Conservation (phyloP, 2,329 filamentous ascomycete species). For the Neonectria punicea region DNA sequence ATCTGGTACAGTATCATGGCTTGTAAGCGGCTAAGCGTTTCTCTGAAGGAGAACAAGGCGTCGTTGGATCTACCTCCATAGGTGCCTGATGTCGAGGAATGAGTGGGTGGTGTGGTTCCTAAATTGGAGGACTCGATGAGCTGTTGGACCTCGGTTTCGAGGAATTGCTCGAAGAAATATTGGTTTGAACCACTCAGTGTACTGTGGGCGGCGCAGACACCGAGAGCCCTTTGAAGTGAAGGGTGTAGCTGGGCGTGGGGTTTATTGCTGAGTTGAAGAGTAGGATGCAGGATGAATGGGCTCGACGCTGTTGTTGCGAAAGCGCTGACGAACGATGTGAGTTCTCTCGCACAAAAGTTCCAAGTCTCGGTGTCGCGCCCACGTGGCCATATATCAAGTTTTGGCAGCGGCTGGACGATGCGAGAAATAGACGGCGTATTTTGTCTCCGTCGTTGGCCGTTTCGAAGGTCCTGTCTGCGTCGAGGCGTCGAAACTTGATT, state of each 20-base stretch:
- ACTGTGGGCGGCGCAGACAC: constrained; percentile 14
- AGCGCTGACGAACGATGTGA: constrained; percentile 12
- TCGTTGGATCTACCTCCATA: not conserved
- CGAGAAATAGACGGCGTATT: not conserved
- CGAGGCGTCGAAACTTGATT: not conserved
- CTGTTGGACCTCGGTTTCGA: constrained; percentile 10
- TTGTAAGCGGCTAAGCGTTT: constrained; percentile 18
- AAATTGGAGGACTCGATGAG: constrained; percentile 4
- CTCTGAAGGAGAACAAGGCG: not conserved
- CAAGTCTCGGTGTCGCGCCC: constrained; percentile 17
- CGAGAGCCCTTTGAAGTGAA: constrained; percentile 10
- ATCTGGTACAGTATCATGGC: constrained; percentile 26
- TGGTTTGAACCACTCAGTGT: not conserved
- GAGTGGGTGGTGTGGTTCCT: not conserved
- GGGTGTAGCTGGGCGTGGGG: not conserved
- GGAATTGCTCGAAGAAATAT: constrained; percentile 10
- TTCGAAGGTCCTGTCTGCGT: not conserved
- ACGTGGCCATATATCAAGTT: constrained; percentile 17
- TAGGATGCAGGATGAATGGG: constrained; percentile 8
- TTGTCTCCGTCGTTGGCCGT: not conserved
- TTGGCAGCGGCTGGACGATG: not conserved
- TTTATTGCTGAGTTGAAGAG: not conserved
- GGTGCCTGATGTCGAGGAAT: not conserved
- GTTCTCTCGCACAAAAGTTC: constrained; percentile 21
- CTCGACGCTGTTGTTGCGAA: constrained; percentile 17